Conservation (phyloP, 2,329 filamentous ascomycete genomes). For the Penicillium sp. region DNA sequence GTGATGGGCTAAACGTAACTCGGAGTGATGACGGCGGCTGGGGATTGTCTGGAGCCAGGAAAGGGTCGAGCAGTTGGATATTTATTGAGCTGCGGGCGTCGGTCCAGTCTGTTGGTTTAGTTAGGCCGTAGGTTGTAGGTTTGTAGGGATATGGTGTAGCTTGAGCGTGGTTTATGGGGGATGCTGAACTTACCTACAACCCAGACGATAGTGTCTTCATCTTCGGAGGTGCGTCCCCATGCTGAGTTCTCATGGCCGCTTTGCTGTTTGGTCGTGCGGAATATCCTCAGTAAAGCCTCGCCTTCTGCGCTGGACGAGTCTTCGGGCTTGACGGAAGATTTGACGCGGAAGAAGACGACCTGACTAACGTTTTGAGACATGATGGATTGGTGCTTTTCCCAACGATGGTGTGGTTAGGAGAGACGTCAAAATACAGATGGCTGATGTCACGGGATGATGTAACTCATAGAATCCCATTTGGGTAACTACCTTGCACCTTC, state of each 20-base stretch:
- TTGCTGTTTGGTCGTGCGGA: slow-evolving; percentile 32
- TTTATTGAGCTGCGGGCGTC: slow-evolving; percentile 29
- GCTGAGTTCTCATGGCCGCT: slow-evolving; percentile 35
- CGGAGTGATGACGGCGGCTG: slow-evolving; percentile 26
- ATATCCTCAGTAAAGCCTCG: slow-evolving; percentile 27
- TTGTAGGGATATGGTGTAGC: not conserved
- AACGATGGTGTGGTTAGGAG: not conserved
- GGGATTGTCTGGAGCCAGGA: slow-evolving; percentile 22
- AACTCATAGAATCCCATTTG: not conserved
- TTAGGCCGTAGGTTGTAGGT: not conserved
- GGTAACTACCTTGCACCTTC: not conserved
- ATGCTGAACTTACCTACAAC: slow-evolving; percentile 32
- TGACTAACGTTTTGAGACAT: slow-evolving; percentile 33
- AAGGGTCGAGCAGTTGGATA: slow-evolving; percentile 20
- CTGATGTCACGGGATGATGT: slow-evolving; percentile 4
- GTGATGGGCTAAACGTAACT: slow-evolving; percentile 32
- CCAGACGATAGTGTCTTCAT: slow-evolving; percentile 38
- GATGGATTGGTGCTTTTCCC: not conserved
- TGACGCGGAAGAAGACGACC: slow-evolving; percentile 40
- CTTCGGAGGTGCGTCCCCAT: slow-evolving; percentile 40
- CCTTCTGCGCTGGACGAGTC: slow-evolving; percentile 36
- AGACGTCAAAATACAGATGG: not conserved
- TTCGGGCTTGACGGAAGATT: slow-evolving; percentile 38
- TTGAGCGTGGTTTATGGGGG: not conserved
- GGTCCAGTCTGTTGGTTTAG: slow-evolving; percentile 30